These are phyloP conservation scores for Mycena vitilis DNA, from an alignment of 768 basidiomycete species.

Conservation along the genomic window DNA sequence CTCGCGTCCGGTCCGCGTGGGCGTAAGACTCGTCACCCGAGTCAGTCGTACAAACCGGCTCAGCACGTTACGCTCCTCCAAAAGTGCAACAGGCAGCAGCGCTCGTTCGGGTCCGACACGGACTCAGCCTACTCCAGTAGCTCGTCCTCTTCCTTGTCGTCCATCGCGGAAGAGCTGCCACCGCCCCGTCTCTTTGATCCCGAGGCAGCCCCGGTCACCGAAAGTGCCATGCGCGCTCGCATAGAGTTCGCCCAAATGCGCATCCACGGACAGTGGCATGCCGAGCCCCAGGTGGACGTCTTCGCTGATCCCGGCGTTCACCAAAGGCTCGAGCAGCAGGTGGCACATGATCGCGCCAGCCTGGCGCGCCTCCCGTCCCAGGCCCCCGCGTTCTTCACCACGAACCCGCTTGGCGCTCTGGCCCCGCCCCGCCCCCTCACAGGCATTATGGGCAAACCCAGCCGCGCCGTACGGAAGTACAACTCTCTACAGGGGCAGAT, in stretches of 20 bases:
- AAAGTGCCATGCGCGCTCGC: not conserved
- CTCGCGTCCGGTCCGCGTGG: not conserved
- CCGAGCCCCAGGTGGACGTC: not conserved
- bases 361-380: slow-evolving; percentile 6
- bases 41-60: slow-evolving; percentile 1
- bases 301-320: not conserved
- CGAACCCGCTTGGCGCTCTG: not conserved
- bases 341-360: slow-evolving; percentile 3
- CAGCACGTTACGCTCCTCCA: slow-evolving; percentile 22
- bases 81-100: slow-evolving; percentile 14
- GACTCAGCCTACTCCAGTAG: not conserved
- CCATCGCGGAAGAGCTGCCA: not conserved
- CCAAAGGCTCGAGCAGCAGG: not conserved
- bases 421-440: too few relatives aligned
- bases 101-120: not conserved
- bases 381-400: slow-evolving; percentile 7
- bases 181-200: not conserved
- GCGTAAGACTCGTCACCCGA: slow-evolving; percentile 1
- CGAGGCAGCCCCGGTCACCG: not conserved
- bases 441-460: not conserved
- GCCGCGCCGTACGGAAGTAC: slow-evolving; percentile 10
- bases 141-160: slow-evolving; percentile 6
- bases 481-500: not conserved
- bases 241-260: slow-evolving; percentile 19
- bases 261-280: not conserved